Percentiles rank a stretch among this genome's conserved stretches.
These are phyloP conservation scores for Rhododendron henanense DNA, from an alignment of 148 eudicot genomes.

Conservation along the genomic window DNA sequence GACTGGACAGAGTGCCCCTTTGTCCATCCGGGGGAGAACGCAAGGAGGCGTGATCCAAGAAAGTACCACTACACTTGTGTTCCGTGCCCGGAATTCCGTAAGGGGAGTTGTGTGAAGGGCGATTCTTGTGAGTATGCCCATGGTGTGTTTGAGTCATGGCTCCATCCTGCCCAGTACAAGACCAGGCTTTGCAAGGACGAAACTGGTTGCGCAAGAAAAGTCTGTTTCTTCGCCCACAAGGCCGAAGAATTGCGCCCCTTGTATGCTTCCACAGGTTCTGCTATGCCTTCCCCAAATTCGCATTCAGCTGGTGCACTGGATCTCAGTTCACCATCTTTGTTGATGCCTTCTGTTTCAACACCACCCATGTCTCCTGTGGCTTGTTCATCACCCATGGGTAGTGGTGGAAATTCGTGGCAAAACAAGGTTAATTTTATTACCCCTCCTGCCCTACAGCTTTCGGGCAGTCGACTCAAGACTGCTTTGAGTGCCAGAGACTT, in stretches of 20 bases:
- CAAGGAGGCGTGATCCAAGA: conserved; percentile 76
- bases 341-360: conserved; percentile 40
- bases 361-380: conserved; percentile 69
- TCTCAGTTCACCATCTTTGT: conserved; percentile 24
- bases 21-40: conserved; percentile 96
- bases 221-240: conserved; percentile 92
- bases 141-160: conserved; percentile 96
- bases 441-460: conserved; percentile 65
- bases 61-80: conserved; percentile 84
- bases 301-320: conserved; percentile 22
- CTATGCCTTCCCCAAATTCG: conserved; percentile 65
- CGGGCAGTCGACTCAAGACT: conserved; percentile 77
- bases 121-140: conserved; percentile 91
- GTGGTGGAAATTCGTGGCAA: conserved; percentile 53
- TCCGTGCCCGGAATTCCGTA: conserved; percentile 90
- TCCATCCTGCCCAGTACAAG: conserved; percentile 90
- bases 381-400: conserved; percentile 51
- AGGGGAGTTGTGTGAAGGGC: conserved; percentile 63
- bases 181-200: conserved; percentile 93
- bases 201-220: conserved; percentile 70
- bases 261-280: conserved; percentile 86
- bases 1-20: conserved; percentile 99
- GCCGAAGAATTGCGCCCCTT: conserved; percentile 79
- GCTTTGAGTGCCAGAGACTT: conserved; percentile 71
- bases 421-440: conserved; percentile 37